Conservation (phyloP, 129 eudicot genomes). For the Heracleum sosnowskyi region DNA sequence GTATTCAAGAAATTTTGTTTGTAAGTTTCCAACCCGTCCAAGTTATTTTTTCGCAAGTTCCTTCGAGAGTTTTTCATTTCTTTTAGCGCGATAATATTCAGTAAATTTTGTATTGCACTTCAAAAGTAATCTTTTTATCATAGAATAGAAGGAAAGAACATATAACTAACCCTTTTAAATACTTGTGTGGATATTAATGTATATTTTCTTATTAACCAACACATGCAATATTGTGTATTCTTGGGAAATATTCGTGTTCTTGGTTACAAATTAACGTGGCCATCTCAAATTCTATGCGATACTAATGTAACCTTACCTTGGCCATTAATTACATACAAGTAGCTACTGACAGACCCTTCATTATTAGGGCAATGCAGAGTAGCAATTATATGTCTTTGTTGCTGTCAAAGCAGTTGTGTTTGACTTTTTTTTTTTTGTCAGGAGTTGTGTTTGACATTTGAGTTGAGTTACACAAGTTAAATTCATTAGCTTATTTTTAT, state of each 20-base stretch:
- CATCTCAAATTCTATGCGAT: not conserved
- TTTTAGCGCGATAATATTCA: not conserved
- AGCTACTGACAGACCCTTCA: not conserved
- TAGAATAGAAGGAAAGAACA: not conserved
- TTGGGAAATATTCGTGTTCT: not conserved
- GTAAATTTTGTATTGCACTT: not conserved
- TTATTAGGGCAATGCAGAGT: not conserved
- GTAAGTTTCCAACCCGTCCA: not conserved
- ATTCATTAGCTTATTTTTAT: not conserved
- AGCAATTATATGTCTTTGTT: not conserved
- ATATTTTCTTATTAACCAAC: not conserved
- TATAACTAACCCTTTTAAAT: not conserved
- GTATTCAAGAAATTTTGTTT: not conserved
- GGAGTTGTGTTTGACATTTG: not conserved
- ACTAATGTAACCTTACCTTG: not conserved
- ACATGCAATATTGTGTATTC: not conserved
- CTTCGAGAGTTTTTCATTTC: not conserved
- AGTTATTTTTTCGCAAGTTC: not conserved
- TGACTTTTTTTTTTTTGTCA: too few species aligned
- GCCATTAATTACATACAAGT: not conserved
- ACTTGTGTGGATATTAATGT: not conserved
- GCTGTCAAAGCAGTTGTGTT: not conserved
- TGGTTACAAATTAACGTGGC: not conserved
- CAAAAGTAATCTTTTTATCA: not conserved
- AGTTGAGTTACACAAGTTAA: not conserved